Conservation (phyloP, 305 asterid species). For the Fraxinus platypoda region DNA sequence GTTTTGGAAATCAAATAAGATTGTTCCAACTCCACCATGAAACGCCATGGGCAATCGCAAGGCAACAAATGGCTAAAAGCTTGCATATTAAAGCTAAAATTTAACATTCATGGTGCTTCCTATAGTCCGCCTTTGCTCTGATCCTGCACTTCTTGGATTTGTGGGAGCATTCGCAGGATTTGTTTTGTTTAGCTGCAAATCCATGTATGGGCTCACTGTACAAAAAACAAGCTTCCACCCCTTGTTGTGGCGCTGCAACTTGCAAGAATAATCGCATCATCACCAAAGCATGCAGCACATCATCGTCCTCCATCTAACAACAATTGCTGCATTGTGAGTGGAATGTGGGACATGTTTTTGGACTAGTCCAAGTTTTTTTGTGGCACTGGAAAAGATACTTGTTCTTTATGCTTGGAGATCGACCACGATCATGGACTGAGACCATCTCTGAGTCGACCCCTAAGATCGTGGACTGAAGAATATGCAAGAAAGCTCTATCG, state of each 20-base stretch:
- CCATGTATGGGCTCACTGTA: slow-evolving; percentile 44
- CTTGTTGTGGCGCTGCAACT: slow-evolving; percentile 54
- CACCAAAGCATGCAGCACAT: slow-evolving; percentile 58
- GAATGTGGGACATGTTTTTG: slow-evolving; percentile 56
- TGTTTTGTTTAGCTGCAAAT: slow-evolving; percentile 41
- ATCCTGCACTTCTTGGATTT: slow-evolving; percentile 31
- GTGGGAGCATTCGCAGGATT: slow-evolving; percentile 23
- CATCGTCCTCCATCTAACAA: slow-evolving; percentile 64
- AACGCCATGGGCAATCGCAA: slow-evolving; percentile 41
- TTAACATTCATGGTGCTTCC: slow-evolving; percentile 14
- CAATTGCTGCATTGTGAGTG: slow-evolving; percentile 76
- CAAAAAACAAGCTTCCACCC: slow-evolving; percentile 36
- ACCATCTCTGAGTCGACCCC: slow-evolving; percentile 1
- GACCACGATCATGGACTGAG: slow-evolving; percentile 63
- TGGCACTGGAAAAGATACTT: slow-evolving; percentile 46
- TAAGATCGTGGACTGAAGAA: not conserved
- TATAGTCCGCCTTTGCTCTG: not conserved
- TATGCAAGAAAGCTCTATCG: not conserved
- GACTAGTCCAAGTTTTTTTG: slow-evolving; percentile 48
- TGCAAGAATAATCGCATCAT: slow-evolving; percentile 47
- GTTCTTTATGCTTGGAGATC: slow-evolving; percentile 37
- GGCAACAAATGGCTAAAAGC: slow-evolving; percentile 28
- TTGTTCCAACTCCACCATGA: slow-evolving; percentile 43
- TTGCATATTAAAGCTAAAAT: slow-evolving; percentile 31
- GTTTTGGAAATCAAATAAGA: slow-evolving; percentile 15